Evolutionary conservation across 805 yeast species (phyloP), one percentile per base, ranked within the genome.

Genomic region (Debaryomyces prosopidis): DNA sequence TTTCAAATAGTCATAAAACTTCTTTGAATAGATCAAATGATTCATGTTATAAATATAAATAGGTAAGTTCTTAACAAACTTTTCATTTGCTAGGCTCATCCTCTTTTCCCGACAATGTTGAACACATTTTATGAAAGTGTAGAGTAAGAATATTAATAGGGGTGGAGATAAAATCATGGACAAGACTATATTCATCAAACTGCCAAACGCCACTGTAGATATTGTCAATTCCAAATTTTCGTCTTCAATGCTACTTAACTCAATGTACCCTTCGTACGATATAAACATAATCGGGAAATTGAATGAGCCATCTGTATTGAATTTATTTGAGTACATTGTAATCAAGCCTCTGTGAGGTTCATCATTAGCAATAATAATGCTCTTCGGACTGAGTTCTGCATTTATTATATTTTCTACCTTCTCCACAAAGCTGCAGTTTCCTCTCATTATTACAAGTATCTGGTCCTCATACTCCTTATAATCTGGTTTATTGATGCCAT

Each of bases 301-400:
- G 32, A 77, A 60, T 19, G 60, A 42, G 2, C 59, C 63, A 51
- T 73, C 72, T 41, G 64, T 69, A 41, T 76, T 71, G 46, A 70
- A 77, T 19, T 65, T 65, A 32, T 68, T 61, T 2, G 81, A 74
- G 55, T 72, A 80, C 85, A 80, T 81, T 18, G 83, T 79, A 18
- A 81, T 68, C 43, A 79, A 65, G 5, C 80, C 76, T 15, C 68
- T 58, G 32, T 59, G 57, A 5, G 75, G 74, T 45, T 67, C 74
- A 53, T 79, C 73, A 55, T 81, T 82, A 27, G 82, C 85, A 7
- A 82, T 72, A n/a, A 82, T 62, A 9, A 81, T 78, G 5, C 80
- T 80, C 11, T 48, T 57, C 0, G 85, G 85, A 11, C 48, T 49
- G 37, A 62, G 43, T 9, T 58, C 61, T 2, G 69, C 63, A 2